A percentile compares a stretch with the other conserved stretches of the same genome.
phyloP scores from a whole-genome alignment of 2,329 filamentous ascomycete genomes.

The Hortaea sp. region DNA sequence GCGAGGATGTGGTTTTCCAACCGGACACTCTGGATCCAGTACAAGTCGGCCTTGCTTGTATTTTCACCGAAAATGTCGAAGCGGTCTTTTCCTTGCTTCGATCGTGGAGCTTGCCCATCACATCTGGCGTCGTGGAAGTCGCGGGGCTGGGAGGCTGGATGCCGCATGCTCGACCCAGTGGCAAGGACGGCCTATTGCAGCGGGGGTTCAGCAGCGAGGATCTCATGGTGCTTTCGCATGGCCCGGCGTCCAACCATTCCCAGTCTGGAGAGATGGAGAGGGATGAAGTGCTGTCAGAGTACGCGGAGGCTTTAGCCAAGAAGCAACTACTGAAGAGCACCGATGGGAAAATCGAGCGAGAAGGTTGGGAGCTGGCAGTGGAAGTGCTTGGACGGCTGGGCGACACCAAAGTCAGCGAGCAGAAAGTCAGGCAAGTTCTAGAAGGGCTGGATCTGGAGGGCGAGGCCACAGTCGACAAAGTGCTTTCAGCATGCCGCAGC shows the following conservation, averaged over 20 bases:
- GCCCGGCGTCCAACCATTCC: slow-evolving; percentile 26
- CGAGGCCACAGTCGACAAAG: slow-evolving; percentile 64
- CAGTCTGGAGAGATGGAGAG: slow-evolving; percentile 65
- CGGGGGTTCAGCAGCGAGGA: slow-evolving; percentile 69
- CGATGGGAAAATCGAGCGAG: slow-evolving; percentile 21
- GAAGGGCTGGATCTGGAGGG: slow-evolving; percentile 63
- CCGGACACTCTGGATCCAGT: slow-evolving; percentile 66
- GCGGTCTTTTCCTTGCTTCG: slow-evolving; percentile 64
- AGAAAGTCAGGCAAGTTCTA: slow-evolving; percentile 64
- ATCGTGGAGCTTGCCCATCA: slow-evolving; percentile 70
- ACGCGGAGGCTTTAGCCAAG: slow-evolving; percentile 54
- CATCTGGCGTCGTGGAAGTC: slow-evolving; percentile 70
- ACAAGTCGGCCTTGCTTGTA: slow-evolving; percentile 71
- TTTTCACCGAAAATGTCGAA: slow-evolving; percentile 74
- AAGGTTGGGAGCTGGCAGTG: slow-evolving; percentile 86
- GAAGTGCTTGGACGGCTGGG: slow-evolving; percentile 75
- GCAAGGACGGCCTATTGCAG: slow-evolving; percentile 40
- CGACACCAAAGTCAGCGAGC: slow-evolving; percentile 58
- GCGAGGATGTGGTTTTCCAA: slow-evolving; percentile 56
- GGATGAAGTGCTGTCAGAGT: slow-evolving; percentile 67
- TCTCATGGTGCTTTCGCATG: slow-evolving; percentile 68
- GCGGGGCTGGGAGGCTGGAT: slow-evolving; percentile 80
- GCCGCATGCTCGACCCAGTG: slow-evolving; percentile 45
- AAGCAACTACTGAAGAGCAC: slow-evolving; percentile 21
- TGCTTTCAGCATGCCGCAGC: slow-evolving; percentile 67